A percentile compares a stretch with the other conserved stretches of the same genome.
Conservation (phyloP, 768 basidiomycete species). For the Boletales sp. region DNA sequence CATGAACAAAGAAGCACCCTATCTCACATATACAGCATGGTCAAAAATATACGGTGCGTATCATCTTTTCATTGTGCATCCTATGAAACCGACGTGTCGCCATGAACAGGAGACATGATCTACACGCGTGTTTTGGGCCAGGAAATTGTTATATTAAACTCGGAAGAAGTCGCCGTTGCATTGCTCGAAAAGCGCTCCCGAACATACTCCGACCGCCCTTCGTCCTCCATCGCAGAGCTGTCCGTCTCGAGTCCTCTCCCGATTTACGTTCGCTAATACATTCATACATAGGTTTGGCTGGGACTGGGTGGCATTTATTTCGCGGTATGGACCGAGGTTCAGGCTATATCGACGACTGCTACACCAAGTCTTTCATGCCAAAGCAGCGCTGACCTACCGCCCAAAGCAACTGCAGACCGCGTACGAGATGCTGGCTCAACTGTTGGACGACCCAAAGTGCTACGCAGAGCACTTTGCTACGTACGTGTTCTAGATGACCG, state of each 20-base stretch:
- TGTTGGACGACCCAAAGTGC: constrained; percentile 6
- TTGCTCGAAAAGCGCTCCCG: constrained; percentile 50
- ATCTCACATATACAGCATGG: constrained; percentile 18
- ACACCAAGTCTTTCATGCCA: constrained; percentile 15
- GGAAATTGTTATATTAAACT: constrained; percentile 49
- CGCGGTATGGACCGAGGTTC: constrained; percentile 21
- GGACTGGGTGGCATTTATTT: constrained; percentile 9
- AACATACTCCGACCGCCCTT: constrained; percentile 40
- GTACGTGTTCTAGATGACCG: constrained; percentile 1
- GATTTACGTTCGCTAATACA: background rate
- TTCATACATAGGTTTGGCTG: constrained; percentile 16
- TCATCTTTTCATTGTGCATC: too few species aligned
- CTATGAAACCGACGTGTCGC: background rate
- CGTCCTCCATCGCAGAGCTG: constrained; percentile 1
- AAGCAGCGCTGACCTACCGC: constrained; percentile 10
- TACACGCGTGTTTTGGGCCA: constrained; percentile 35
- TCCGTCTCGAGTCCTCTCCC: background rate
- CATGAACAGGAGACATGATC: constrained; percentile 5
- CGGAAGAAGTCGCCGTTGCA: constrained; percentile 41
- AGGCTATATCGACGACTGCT: constrained; percentile 20
- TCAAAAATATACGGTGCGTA: constrained; percentile 17
- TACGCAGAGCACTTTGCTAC: constrained; percentile 10
- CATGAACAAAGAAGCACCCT: constrained; percentile 4
- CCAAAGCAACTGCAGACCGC: constrained; percentile 12
- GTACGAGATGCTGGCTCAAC: constrained; percentile 4